A percentile compares a stretch with the other conserved stretches of the same genome.
Evolutionary conservation across 352 stramenopile species (phyloP).

Genomic region (Globisporangium okanoganense): DNA sequence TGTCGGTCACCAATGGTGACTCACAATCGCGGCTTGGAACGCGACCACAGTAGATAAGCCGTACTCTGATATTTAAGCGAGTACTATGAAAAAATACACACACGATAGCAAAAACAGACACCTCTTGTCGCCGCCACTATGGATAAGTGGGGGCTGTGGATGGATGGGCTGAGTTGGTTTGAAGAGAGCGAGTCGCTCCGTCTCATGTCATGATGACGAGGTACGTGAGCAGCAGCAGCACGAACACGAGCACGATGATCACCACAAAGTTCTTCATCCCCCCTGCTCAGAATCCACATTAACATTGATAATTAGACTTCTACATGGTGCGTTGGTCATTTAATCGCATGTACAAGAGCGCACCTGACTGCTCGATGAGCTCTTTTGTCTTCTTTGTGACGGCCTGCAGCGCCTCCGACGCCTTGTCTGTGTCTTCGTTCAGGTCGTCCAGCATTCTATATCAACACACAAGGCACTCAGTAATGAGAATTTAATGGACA

Average conservation of each 20-base stretch:
- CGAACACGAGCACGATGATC: conserved; percentile 83
- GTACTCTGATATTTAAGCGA: conserved; percentile 4
- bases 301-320: neutral
- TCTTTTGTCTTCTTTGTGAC: conserved; percentile 86
- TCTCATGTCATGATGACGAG: conserved; percentile 85
- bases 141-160: neutral
- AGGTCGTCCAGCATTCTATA: conserved; percentile 82
- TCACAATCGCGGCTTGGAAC: too few species aligned
- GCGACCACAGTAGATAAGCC: neutral
- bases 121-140: neutral
- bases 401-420: conserved; percentile 58
- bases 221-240: conserved; percentile 83
- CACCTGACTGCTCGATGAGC: conserved; percentile 79
- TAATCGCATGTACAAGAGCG: neutral
- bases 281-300: conserved; percentile 22
- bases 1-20: too few species aligned
- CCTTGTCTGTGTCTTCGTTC: conserved; percentile 80
- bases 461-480: neutral
- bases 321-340: too few species aligned
- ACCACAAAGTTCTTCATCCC: conserved; percentile 86
- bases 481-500: too few species aligned
- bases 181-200: conserved; percentile 8
- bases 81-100: conserved; percentile 1
- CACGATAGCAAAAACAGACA: conserved; percentile 6
- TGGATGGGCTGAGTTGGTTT: neutral